These are phyloP conservation scores for Metschnikowia dekortorum DNA, from an alignment of 805 yeast species.

Conservation along the genomic window DNA sequence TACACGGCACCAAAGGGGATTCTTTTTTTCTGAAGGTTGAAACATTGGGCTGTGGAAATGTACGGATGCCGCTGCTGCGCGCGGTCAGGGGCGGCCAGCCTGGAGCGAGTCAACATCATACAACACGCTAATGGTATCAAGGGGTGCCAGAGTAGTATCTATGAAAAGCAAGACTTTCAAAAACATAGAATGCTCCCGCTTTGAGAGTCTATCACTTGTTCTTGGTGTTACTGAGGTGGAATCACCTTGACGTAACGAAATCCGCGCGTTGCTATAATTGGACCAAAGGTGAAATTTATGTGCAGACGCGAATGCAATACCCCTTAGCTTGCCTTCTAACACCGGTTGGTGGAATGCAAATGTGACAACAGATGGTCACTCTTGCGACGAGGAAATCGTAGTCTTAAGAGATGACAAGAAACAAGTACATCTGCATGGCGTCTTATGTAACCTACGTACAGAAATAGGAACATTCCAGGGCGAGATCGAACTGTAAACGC, in stretches of 20 bases:
- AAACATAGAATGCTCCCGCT: not conserved
- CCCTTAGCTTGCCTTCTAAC: not conserved
- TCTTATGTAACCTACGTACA: not conserved
- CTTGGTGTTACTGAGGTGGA: not conserved
- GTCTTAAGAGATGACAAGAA: not conserved
- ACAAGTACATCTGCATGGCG: not conserved
- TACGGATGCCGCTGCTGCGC: conserved; percentile 12
- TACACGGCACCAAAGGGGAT: conserved; percentile 5
- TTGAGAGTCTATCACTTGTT: too few species aligned
- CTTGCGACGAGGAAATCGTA: not conserved
- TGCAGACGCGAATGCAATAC: not conserved
- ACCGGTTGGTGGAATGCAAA: too few species aligned
- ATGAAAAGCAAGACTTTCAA: not conserved
- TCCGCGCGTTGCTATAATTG: conserved; percentile 1
- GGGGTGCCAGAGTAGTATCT: not conserved
- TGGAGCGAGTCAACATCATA: not conserved
- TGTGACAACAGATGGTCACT: too few species aligned
- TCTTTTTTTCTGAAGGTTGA: conserved; percentile 13
- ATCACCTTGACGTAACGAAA: not conserved
- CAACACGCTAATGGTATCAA: not conserved
- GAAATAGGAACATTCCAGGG: not conserved
- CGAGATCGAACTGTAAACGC: not conserved
- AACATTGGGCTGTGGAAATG: conserved; percentile 14
- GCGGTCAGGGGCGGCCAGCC: conserved; percentile 11
- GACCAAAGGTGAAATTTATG: not conserved